Evolutionary conservation across 306 rosid species (phyloP), one percentile per base, ranked within the genome.

Genomic region (Cucurbita pepo): DNA sequence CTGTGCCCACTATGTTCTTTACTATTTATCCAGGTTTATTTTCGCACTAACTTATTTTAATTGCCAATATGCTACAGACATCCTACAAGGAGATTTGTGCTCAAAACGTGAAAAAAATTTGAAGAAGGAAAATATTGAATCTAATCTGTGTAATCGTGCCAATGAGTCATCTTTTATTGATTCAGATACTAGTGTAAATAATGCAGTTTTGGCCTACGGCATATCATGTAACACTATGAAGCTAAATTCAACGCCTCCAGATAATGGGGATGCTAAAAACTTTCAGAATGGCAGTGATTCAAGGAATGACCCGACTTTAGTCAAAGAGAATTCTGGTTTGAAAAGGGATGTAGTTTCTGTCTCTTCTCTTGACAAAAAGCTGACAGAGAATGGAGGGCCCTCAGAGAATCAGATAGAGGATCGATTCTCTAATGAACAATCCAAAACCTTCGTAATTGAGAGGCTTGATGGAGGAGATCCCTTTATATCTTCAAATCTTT

Each of bases 31-130:
- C 19, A 37, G 57, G 45, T 62, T 45, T 47, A 21, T 74, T 47
- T 47, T 15, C 50, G 58, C 19, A 21, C 22, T 67, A 14, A 69
- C 19, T 69, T 25, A 50, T 25, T 48, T 69, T 34, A 48, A 10
- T 25, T 30, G 22, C 5, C 37, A 61, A 50, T 30, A 10, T 37
- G 73, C 56, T 73, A 2, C 66, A 89, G 97, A 82, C 30, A 8
- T 51, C 8, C 79, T 38, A 45, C 77, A 76, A 34, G 48, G 52
- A 55, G 52, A 77, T 59, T 58, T 38, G 56, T 22, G 16, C 18
- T 51, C 75, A 11, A 81, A 77, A 34, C 56, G 60, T 53, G 79
- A 77, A 6, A 79, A 72, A 21, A 70, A 70, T 34, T 64, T 43
- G 63, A 69, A 58, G 18, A 80, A 53, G 67, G 30, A 56, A 37